A percentile compares a stretch with the other conserved stretches of the same genome.
These are phyloP conservation scores for Alternaria viburni DNA, from an alignment of 2,329 filamentous ascomycete species.

Conservation along the genomic window DNA sequence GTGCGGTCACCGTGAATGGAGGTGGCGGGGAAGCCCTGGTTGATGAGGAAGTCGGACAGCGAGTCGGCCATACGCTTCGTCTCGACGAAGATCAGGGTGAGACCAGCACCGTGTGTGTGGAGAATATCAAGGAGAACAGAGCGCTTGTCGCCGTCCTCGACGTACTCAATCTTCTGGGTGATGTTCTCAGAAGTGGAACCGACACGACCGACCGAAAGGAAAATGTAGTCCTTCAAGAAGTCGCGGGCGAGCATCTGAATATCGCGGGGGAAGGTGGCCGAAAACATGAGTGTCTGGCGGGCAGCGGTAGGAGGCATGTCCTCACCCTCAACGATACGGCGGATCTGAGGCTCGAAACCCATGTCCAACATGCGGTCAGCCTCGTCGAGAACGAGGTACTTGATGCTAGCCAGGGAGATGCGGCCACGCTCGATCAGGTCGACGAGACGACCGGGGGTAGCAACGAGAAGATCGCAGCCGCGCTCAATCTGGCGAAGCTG, in stretches of 20 bases:
- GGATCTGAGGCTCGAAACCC: slow-evolving; percentile 99
- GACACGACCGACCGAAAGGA: slow-evolving; percentile 97
- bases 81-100: slow-evolving; percentile 98
- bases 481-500: slow-evolving; percentile 98
- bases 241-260: slow-evolving; percentile 99
- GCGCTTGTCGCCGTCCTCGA: slow-evolving; percentile 96
- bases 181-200: slow-evolving; percentile 99
- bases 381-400: slow-evolving; percentile 98
- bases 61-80: slow-evolving; percentile 99
- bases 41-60: slow-evolving; percentile 96
- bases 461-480: slow-evolving; percentile 95
- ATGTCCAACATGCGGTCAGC: slow-evolving; percentile 99
- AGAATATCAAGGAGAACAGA: slow-evolving; percentile 97
- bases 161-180: slow-evolving; percentile 97
- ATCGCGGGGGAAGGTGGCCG: slow-evolving; percentile 97
- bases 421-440: slow-evolving; percentile 98
- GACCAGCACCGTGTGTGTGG: slow-evolving; percentile 86
- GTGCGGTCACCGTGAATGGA: slow-evolving; percentile 99
- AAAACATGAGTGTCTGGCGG: slow-evolving; percentile 99
- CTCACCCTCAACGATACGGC: slow-evolving; percentile 96
- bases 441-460: slow-evolving; percentile 94
- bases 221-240: slow-evolving; percentile 99
- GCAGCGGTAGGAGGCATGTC: slow-evolving; percentile 87
- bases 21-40: slow-evolving; percentile 96
- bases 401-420: slow-evolving; percentile 98